These are phyloP conservation scores for Starmerella etchellsii DNA, from an alignment of 805 yeast genomes.

Conservation along the genomic window DNA sequence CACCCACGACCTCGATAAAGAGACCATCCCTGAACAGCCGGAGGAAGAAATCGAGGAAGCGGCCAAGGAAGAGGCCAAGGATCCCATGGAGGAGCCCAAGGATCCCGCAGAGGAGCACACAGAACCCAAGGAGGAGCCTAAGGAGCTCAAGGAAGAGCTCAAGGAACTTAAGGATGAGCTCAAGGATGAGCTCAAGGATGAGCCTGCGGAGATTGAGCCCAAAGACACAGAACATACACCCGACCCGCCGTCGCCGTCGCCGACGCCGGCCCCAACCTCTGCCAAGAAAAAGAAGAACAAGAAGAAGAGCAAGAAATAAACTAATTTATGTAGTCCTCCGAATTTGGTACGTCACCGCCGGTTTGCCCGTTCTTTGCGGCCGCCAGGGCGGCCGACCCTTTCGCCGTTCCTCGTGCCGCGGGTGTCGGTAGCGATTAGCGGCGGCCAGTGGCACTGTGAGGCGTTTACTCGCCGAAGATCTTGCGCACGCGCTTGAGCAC, in stretches of 20 bases:
- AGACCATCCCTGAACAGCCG: neutral
- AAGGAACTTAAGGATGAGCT: neutral
- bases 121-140: neutral
- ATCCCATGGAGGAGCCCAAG: neutral
- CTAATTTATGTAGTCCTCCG: neutral
- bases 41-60: neutral
- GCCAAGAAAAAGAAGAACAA: constrained; percentile 18
- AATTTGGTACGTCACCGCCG: no score
- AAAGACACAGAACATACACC: neutral
- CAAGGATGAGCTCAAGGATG: neutral
- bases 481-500: constrained; percentile 89
- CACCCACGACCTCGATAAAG: neutral
- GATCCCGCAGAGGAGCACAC: neutral
- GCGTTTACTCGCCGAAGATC: constrained; percentile 92
- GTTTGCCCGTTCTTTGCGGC: no score
- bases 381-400: no score
- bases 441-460: constrained; percentile 29
- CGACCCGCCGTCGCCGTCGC: constrained; percentile 1
- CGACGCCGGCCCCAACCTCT: no score
- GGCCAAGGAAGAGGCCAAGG: neutral
- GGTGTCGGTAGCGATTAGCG: no score
- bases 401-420: no score
- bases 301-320: constrained; percentile 14
- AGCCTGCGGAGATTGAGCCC: neutral
- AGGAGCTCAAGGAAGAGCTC: neutral